Conservation (phyloP, 2,329 filamentous ascomycete species). For the Celoporthe dispersa region DNA sequence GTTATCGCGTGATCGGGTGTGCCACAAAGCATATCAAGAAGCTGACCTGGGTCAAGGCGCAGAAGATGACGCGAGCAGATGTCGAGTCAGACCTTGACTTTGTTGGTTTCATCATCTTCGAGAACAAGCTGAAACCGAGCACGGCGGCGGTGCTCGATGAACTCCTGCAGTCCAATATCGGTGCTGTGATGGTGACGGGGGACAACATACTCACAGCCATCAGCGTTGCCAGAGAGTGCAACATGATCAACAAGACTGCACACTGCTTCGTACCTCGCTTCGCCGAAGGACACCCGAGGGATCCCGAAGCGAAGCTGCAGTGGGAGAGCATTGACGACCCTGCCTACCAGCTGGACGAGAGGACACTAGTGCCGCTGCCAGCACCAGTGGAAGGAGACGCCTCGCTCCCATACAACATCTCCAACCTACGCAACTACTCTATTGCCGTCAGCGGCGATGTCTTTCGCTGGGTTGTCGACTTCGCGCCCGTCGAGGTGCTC, state of each 20-base stretch:
- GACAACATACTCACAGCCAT: slow-evolving; percentile 98
- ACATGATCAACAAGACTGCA: slow-evolving; percentile 76
- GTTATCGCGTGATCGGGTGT: slow-evolving; percentile 95
- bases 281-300: slow-evolving; percentile 73
- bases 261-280: slow-evolving; percentile 96
- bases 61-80: slow-evolving; percentile 88
- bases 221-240: slow-evolving; percentile 90
- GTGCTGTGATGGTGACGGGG: slow-evolving; percentile 94
- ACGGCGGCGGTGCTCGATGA: slow-evolving; percentile 83
- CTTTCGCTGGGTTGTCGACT: slow-evolving; percentile 96
- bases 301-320: slow-evolving; percentile 72
- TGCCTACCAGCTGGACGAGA: slow-evolving; percentile 75
- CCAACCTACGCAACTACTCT: slow-evolving; percentile 82
- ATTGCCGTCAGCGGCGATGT: slow-evolving; percentile 90
- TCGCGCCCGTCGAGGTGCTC: slow-evolving; percentile 78
- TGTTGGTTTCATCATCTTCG: slow-evolving; percentile 95
- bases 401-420: slow-evolving; percentile 83
- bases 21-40: slow-evolving; percentile 87
- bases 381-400: slow-evolving; percentile 73
- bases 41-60: slow-evolving; percentile 89
- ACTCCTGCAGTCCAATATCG: slow-evolving; percentile 80
- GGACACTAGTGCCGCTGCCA: slow-evolving; percentile 76
- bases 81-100: slow-evolving; percentile 86
- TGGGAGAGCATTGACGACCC: slow-evolving; percentile 97
- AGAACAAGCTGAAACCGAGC: slow-evolving; percentile 94